These are phyloP conservation scores for Claviceps purpurea DNA, from an alignment of 2,329 filamentous ascomycete genomes.

Conservation along the genomic window DNA sequence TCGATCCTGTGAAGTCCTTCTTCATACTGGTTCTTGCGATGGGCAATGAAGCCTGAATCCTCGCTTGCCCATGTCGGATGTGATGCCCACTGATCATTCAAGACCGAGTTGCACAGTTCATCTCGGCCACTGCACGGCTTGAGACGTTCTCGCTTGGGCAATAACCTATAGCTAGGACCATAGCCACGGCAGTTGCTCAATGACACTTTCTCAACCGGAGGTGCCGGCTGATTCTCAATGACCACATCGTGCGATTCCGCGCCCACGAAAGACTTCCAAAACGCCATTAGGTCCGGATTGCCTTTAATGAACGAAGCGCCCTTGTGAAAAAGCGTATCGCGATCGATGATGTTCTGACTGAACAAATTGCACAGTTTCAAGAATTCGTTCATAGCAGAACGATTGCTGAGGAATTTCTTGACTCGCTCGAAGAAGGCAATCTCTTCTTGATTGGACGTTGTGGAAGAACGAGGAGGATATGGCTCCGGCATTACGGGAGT, in stretches of 20 bases:
- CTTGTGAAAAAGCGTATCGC: conserved; percentile 68
- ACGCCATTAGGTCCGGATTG: conserved; percentile 77
- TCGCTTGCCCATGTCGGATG: conserved; percentile 98
- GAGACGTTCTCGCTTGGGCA: conserved; percentile 80
- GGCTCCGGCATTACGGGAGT: conserved; percentile 82
- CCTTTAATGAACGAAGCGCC: conserved; percentile 76
- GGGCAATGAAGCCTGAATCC: conserved; percentile 92
- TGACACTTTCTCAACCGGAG: conserved; percentile 71
- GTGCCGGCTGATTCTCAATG: conserved; percentile 64
- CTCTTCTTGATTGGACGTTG: conserved; percentile 70
- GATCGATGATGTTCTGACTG: conserved; percentile 83
- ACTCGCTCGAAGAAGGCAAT: conserved; percentile 89
- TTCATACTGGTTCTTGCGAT: conserved; percentile 91
- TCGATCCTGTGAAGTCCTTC: conserved; percentile 92
- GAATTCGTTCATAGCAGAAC: conserved; percentile 88
- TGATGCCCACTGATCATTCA: conserved; percentile 97
- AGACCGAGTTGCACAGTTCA: conserved; percentile 80
- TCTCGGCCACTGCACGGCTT: conserved; percentile 90
- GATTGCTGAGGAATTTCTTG: conserved; percentile 91
- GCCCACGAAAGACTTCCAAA: conserved; percentile 74
- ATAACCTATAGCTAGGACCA: conserved; percentile 83
- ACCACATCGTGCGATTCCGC: conserved; percentile 65
- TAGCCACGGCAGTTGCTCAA: conserved; percentile 92
- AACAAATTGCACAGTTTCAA: conserved; percentile 94
- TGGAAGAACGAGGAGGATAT: conserved; percentile 59